Conservation (phyloP, 306 rosid species). For the Cucurbita pepo region DNA sequence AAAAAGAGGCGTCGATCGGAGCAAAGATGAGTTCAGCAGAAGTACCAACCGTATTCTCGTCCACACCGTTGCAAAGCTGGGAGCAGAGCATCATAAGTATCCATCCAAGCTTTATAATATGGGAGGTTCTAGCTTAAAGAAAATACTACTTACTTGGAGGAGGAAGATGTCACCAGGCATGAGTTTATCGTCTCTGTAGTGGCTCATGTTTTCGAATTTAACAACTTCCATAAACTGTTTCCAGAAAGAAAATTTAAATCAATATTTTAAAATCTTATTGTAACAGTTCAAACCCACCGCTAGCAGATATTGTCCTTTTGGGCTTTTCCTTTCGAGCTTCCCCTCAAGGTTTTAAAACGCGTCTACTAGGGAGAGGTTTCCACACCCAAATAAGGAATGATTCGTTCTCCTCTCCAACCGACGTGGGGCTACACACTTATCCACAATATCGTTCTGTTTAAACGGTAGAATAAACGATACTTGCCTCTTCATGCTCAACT, state of each 20-base stretch:
- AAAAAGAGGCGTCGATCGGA: conserved; percentile 94
- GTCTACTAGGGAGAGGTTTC: no score
- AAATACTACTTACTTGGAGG: conserved; percentile 60
- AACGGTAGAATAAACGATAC: background rate
- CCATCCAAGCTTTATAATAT: background rate
- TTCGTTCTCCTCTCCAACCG: no score
- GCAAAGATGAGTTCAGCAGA: conserved; percentile 89
- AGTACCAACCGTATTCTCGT: conserved; percentile 72
- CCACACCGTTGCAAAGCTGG: conserved; percentile 89
- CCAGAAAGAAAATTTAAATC: conserved; percentile 8
- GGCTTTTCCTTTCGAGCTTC: no score
- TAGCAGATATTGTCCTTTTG: no score
- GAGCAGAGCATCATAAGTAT: conserved; percentile 7
- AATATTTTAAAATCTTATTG: background rate
- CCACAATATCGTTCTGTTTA: background rate
- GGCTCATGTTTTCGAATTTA: conserved; percentile 86
- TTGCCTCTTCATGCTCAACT: conserved; percentile 93
- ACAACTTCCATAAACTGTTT: conserved; percentile 94
- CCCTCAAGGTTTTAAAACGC: no score
- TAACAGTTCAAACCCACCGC: no score
- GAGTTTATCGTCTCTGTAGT: conserved; percentile 79
- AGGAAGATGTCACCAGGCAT: conserved; percentile 85
- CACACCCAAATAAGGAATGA: no score
- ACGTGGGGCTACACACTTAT: no score
- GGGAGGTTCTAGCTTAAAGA: background rate